These are phyloP conservation scores for Nicotiana attenuata DNA, from an alignment of 257 asterid species.

Conservation along the genomic window DNA sequence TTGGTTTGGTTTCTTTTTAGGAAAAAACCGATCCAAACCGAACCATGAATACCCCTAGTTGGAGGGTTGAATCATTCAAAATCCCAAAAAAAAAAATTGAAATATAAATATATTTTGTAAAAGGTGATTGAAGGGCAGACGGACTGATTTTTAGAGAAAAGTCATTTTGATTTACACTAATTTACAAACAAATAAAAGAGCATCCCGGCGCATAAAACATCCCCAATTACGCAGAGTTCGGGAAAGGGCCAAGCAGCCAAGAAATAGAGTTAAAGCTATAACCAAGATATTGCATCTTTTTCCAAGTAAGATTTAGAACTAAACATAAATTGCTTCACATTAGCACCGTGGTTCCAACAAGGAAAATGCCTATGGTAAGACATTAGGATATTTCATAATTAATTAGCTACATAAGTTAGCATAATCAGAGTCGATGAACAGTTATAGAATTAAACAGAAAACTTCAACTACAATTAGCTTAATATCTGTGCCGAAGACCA, in stretches of 20 bases:
- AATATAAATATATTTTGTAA: background rate
- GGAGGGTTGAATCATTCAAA: background rate
- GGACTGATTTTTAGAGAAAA: background rate
- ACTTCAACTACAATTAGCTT: conserved; percentile 6
- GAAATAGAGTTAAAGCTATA: background rate
- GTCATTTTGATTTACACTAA: too few species aligned
- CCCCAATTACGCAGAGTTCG: too few species aligned
- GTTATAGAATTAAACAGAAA: background rate
- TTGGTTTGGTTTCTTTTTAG: too few species aligned
- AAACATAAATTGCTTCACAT: background rate
- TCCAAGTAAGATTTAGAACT: background rate
- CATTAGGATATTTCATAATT: background rate
- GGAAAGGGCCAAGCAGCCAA: background rate
- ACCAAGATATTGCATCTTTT: background rate
- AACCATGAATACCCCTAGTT: too few species aligned
- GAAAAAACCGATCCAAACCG: too few species aligned
- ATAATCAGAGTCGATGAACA: background rate
- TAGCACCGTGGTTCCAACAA: background rate
- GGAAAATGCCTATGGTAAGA: background rate
- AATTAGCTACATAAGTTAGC: conserved; percentile 15
- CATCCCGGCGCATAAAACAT: rapidly evolving
- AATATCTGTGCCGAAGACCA: conserved; percentile 47
- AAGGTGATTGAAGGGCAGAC: background rate
- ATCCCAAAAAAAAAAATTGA: background rate
- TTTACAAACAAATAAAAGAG: too few species aligned